phyloP scores from a whole-genome alignment of 2,329 filamentous ascomycete genomes.

The Spiromastix sp. region DNA sequence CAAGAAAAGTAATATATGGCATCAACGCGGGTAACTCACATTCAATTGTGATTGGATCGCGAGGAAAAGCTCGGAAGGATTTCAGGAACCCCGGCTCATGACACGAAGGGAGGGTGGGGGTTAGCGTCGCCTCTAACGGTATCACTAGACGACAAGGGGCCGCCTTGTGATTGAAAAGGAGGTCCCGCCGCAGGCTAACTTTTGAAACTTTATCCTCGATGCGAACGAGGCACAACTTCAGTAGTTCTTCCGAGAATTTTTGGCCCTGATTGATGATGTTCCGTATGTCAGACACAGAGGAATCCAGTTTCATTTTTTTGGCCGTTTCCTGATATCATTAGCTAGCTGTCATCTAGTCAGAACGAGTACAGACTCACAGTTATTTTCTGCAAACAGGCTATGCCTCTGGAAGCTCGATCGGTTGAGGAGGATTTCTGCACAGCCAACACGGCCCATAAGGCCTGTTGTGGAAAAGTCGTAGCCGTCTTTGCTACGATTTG shows the following conservation, averaged over 20 bases:
- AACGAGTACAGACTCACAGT: slow-evolving; percentile 18
- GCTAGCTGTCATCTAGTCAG: neutral
- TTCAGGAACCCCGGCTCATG: slow-evolving; percentile 56
- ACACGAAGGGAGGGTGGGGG: slow-evolving; percentile 63
- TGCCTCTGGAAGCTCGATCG: slow-evolving; percentile 52
- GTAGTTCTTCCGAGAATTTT: slow-evolving; percentile 69
- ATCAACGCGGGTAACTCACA: slow-evolving; percentile 24
- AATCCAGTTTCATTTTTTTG: slow-evolving; percentile 36
- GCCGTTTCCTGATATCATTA: slow-evolving; percentile 35
- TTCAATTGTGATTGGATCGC: slow-evolving; percentile 73
- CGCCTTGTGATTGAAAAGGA: slow-evolving; percentile 73
- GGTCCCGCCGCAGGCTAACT: slow-evolving; percentile 65
- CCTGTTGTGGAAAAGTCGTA: slow-evolving; percentile 75
- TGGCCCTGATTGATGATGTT: slow-evolving; percentile 67
- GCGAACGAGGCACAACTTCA: slow-evolving; percentile 70
- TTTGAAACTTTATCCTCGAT: slow-evolving; percentile 56
- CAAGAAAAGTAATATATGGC: neutral
- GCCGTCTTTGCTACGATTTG: slow-evolving; percentile 82
- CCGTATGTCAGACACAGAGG: slow-evolving; percentile 49
- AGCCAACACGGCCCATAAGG: slow-evolving; percentile 81
- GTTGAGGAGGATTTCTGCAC: slow-evolving; percentile 70
- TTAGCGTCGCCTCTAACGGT: slow-evolving; percentile 75
- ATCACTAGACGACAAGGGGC: slow-evolving; percentile 80
- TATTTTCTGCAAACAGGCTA: slow-evolving; percentile 31
- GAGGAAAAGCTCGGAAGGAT: slow-evolving; percentile 72